Percentiles rank a stretch among this genome's conserved stretches.
Evolutionary conservation across 495 filamentous ascomycete genomes (phyloP).

Genomic region (Trichoderma erinaceum): DNA sequence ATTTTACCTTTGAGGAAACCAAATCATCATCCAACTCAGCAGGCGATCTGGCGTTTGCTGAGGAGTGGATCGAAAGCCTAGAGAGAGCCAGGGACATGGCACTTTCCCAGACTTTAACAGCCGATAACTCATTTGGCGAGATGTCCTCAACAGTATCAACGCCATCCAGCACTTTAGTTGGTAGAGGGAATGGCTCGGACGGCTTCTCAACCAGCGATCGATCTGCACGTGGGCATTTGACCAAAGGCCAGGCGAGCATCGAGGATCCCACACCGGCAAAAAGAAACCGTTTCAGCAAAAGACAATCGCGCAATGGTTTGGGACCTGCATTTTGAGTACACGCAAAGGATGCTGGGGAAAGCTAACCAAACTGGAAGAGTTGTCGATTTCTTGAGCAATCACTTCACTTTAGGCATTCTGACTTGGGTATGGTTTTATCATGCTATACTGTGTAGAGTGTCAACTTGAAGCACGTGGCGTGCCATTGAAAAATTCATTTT

Average conservation of each 20-base stretch:
- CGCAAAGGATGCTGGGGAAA: neutral
- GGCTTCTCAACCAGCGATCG: slow-evolving; percentile 42
- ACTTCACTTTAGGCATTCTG: neutral
- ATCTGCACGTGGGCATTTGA: slow-evolving; percentile 44
- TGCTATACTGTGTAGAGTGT: neutral
- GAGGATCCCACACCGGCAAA: slow-evolving; percentile 47
- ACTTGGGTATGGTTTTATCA: neutral
- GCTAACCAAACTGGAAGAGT: neutral
- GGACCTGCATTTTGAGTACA: slow-evolving; percentile 63
- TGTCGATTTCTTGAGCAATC: neutral
- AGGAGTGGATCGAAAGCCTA: slow-evolving; percentile 84
- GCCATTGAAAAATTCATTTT: neutral
- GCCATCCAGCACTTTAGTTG: slow-evolving; percentile 66
- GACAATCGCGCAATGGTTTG: slow-evolving; percentile 84
- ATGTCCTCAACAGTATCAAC: slow-evolving; percentile 67
- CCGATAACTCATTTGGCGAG: slow-evolving; percentile 65
- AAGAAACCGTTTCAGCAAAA: slow-evolving; percentile 78
- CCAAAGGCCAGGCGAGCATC: slow-evolving; percentile 49
- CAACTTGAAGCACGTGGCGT: slow-evolving; percentile 6
- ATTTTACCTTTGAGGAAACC: slow-evolving; percentile 87
- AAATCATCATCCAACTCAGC: slow-evolving; percentile 48
- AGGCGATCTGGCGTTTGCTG: slow-evolving; percentile 47
- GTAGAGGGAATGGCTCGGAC: slow-evolving; percentile 31
- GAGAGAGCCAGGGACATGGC: slow-evolving; percentile 79
- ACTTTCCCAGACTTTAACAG: slow-evolving; percentile 57